phyloP scores from a whole-genome alignment of 1,284 basidiomycete species.

The Leccinum fuscescens region DNA sequence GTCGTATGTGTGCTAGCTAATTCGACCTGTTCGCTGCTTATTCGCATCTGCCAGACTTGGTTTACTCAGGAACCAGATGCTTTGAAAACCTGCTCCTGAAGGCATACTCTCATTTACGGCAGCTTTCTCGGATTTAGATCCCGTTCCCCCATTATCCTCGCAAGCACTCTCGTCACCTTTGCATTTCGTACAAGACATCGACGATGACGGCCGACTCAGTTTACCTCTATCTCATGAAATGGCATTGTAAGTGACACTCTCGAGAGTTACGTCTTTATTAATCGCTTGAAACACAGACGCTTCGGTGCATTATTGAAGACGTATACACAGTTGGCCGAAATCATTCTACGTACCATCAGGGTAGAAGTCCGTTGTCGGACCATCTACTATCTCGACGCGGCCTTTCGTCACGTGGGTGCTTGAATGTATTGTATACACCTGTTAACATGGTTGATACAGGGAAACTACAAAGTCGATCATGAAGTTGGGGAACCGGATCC shows the following conservation, averaged over 20 bases:
- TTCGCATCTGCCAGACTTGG: conserved; percentile 66
- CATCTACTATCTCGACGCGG: conserved; percentile 79
- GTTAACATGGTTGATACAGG: conserved; percentile 43
- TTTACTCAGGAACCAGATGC: conserved; percentile 68
- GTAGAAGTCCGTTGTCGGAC: conserved; percentile 87
- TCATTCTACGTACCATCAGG: conserved; percentile 86
- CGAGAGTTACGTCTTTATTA: neutral
- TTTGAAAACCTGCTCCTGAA: conserved; percentile 65
- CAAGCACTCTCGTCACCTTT: conserved; percentile 46
- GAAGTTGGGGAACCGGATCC: conserved; percentile 90
- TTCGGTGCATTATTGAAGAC: conserved; percentile 89
- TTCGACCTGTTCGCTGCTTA: conserved; percentile 8
- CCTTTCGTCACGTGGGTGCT: conserved; percentile 65
- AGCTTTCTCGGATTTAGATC: conserved; percentile 45
- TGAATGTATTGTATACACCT: neutral
- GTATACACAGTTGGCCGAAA: conserved; percentile 83
- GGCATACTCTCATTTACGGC: conserved; percentile 52
- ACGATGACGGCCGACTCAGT: conserved; percentile 46
- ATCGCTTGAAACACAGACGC: conserved; percentile 51
- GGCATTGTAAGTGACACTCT: conserved; percentile 63
- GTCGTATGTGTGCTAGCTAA: conserved; percentile 55
- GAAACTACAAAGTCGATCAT: conserved; percentile 77
- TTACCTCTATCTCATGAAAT: conserved; percentile 85
- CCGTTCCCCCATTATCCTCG: conserved; percentile 48
- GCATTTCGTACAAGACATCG: conserved; percentile 33